A percentile compares a stretch with the other conserved stretches of the same genome.
phyloP scores from a whole-genome alignment of 768 basidiomycete species.

The Tylopilus rubrobrunneus region DNA sequence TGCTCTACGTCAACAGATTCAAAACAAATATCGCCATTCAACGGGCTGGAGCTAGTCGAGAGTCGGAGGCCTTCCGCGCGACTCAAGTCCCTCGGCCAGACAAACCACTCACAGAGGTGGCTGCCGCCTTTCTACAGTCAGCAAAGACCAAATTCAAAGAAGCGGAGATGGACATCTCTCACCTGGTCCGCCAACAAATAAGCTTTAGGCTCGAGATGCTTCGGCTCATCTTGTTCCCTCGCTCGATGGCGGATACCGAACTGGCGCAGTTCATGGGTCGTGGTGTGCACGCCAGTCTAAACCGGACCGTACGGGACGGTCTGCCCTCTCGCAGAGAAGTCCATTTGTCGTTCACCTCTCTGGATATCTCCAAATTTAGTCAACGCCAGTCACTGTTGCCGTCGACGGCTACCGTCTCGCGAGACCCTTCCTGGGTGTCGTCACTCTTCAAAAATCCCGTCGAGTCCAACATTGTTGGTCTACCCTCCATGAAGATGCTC shows the following conservation, averaged over 20 bases:
- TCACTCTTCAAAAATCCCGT: slow-evolving; percentile 55
- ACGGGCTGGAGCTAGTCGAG: slow-evolving; percentile 69
- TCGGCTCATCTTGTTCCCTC: slow-evolving; percentile 71
- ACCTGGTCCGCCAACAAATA: slow-evolving; percentile 69
- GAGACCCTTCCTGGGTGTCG: slow-evolving; percentile 57
- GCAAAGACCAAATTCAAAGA: slow-evolving; percentile 71
- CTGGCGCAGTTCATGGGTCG: slow-evolving; percentile 71
- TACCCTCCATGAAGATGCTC: slow-evolving; percentile 78
- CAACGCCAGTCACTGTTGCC: slow-evolving; percentile 51
- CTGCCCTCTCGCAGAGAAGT: slow-evolving; percentile 58
- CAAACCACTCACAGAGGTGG: slow-evolving; percentile 81
- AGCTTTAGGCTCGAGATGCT: slow-evolving; percentile 62
- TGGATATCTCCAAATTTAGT: slow-evolving; percentile 72
- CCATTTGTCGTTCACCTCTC: slow-evolving; percentile 67
- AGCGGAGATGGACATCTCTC: slow-evolving; percentile 53
- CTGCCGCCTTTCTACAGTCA: slow-evolving; percentile 76
- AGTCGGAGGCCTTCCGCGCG: slow-evolving; percentile 75
- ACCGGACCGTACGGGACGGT: slow-evolving; percentile 54
- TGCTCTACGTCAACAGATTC: slow-evolving; percentile 73
- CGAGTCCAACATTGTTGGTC: slow-evolving; percentile 73
- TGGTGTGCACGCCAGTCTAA: slow-evolving; percentile 65
- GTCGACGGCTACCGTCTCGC: slow-evolving; percentile 34
- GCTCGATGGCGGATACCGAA: slow-evolving; percentile 74
- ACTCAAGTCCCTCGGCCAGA: slow-evolving; percentile 69
- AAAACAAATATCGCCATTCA: slow-evolving; percentile 68